Conservation (phyloP, 352 stramenopile species). For the Salisapilia sapeloensis region DNA sequence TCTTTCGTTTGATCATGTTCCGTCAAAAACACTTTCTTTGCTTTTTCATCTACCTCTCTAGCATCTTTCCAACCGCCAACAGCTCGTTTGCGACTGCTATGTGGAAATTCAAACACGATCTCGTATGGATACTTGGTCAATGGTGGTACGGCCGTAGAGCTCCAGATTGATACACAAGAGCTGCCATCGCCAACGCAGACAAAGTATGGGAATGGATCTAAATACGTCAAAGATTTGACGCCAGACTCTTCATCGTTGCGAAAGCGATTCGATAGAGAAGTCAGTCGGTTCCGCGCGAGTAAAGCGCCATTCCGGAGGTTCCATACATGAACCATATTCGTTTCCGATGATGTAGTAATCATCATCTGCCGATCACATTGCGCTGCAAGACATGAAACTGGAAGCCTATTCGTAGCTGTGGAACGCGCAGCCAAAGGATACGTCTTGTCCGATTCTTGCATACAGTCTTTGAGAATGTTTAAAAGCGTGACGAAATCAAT, state of each 20-base stretch:
- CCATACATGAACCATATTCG: conserved; percentile 26
- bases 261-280: not conserved
- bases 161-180: conserved; percentile 19
- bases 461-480: conserved; percentile 9
- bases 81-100: conserved; percentile 5
- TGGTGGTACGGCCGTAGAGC: conserved; percentile 10
- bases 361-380: conserved; percentile 9
- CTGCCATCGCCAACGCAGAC: conserved; percentile 13
- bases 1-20: conserved; percentile 1
- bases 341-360: conserved; percentile 11
- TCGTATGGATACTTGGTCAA: conserved; percentile 4
- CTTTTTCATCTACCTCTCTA: not conserved
- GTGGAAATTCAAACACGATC: conserved; percentile 6
- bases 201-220: conserved; percentile 23
- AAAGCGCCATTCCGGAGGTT: conserved; percentile 19
- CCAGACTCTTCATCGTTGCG: not conserved
- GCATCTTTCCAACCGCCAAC: conserved; percentile 3
- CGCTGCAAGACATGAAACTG: conserved; percentile 13
- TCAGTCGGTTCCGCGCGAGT: conserved; percentile 4
- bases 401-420: not conserved
- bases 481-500: conserved; percentile 12
- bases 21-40: conserved; percentile 6
- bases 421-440: too few relatives aligned
- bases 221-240: conserved; percentile 12
- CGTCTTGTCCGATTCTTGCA: conserved; percentile 2